phyloP scores from a whole-genome alignment of 192 early-diverging fungal species.

The Dissophora ornata region DNA sequence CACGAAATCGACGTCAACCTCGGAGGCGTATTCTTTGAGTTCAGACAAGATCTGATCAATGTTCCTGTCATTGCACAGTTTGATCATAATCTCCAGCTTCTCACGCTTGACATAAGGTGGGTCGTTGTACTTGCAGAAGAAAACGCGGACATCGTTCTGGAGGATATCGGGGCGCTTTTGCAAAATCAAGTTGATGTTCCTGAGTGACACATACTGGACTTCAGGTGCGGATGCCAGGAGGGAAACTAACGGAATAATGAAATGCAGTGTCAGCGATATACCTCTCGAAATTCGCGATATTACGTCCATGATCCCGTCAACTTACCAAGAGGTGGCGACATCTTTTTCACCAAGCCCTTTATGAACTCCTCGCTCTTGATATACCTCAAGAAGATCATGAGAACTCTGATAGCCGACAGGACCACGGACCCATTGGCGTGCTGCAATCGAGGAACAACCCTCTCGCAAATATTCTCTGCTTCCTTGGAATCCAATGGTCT shows the following conservation, averaged over 20 bases:
- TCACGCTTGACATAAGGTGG: constrained; percentile 97
- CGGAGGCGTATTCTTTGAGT: constrained; percentile 94
- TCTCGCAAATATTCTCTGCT: constrained; percentile 89
- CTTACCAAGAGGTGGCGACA: constrained; percentile 94
- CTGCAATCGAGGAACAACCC: constrained; percentile 91
- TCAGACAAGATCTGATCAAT: constrained; percentile 93
- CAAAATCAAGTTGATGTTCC: constrained; percentile 96
- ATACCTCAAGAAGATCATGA: constrained; percentile 79
- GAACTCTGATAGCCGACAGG: constrained; percentile 85
- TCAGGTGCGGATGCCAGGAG: constrained; percentile 88
- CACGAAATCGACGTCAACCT: constrained; percentile 98
- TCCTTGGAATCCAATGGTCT: constrained; percentile 80
- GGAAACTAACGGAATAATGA: constrained; percentile 68
- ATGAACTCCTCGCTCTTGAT: constrained; percentile 79
- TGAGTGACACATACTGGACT: constrained; percentile 96
- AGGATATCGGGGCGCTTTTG: constrained; percentile 90
- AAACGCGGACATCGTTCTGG: constrained; percentile 93
- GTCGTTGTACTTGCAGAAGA: constrained; percentile 99
- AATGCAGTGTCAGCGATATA: not conserved
- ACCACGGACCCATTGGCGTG: constrained; percentile 98
- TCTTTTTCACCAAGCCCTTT: constrained; percentile 82
- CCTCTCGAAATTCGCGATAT: not conserved
- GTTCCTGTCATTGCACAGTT: constrained; percentile 86
- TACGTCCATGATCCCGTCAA: no score
- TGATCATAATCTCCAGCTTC: constrained; percentile 94